Evolutionary conservation across 352 stramenopile genomes (phyloP).

Genomic region (Globisporangium lucens): DNA sequence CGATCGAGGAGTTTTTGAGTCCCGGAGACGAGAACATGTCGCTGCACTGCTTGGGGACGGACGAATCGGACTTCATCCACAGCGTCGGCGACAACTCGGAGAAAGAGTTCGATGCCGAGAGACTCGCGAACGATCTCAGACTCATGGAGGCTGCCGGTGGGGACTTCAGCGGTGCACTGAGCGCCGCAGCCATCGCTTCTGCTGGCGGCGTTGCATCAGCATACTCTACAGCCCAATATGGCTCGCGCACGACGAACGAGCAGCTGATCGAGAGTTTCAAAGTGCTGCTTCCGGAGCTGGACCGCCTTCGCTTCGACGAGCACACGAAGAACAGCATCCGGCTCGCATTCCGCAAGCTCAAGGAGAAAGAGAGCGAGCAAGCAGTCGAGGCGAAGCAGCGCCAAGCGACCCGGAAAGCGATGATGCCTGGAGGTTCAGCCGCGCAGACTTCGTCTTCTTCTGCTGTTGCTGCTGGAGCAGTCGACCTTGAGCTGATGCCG

Average conservation of each 20-base stretch:
- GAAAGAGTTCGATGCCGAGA: neutral
- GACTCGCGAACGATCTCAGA: slow-evolving; percentile 2
- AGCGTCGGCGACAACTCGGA: slow-evolving; percentile 16
- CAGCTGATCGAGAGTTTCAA: slow-evolving; percentile 49
- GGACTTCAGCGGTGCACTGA: neutral
- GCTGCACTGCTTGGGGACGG: slow-evolving; percentile 40
- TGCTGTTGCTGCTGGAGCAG: neutral
- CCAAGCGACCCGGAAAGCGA: slow-evolving; percentile 7
- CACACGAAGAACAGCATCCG: slow-evolving; percentile 61
- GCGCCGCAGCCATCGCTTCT: neutral
- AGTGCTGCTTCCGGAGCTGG: slow-evolving; percentile 44
- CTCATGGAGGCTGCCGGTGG: neutral
- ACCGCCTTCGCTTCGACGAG: slow-evolving; percentile 53
- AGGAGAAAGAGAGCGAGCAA: slow-evolving; percentile 22
- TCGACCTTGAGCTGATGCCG: neutral
- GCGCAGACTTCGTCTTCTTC: neutral
- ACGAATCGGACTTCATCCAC: slow-evolving; percentile 43
- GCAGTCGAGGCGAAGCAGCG: slow-evolving; percentile 12
- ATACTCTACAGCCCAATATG: slow-evolving; percentile 5
- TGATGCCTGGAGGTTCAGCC: neutral
- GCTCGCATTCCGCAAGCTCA: slow-evolving; percentile 44
- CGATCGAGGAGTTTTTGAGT: slow-evolving; percentile 48
- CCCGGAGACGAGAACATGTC: slow-evolving; percentile 39
- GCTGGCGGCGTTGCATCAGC: neutral
- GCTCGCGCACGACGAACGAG: slow-evolving; percentile 33